Evolutionary conservation across 1,284 basidiomycete species (phyloP).

Genomic region (Cerrena zonata): DNA sequence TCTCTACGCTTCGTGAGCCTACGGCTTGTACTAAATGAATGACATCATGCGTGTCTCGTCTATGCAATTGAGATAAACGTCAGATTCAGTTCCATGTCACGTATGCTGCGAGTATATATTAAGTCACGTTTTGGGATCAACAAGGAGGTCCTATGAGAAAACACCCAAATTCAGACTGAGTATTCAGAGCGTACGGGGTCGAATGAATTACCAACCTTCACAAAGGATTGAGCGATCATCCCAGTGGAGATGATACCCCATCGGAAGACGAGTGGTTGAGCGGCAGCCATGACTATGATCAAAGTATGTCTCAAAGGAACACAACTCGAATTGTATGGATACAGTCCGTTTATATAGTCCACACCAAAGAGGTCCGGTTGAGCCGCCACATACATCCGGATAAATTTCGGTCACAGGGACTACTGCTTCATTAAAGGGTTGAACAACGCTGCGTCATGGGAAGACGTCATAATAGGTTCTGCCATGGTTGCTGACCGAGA

Average conservation of each 20-base stretch:
- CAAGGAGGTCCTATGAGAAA: slow-evolving; percentile 36
- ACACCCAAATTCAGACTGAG: neutral
- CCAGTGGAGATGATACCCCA: slow-evolving; percentile 59
- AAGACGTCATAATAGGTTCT: neutral
- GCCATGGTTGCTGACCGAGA: neutral
- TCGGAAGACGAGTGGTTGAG: slow-evolving; percentile 35
- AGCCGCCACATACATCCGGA: too few relatives aligned
- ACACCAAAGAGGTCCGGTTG: too few relatives aligned
- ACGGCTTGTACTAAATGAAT: slow-evolving; percentile 74
- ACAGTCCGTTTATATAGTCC: neutral
- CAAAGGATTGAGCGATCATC: slow-evolving; percentile 40
- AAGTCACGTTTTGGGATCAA: slow-evolving; percentile 45
- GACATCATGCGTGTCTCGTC: slow-evolving; percentile 69
- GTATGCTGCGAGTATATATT: too few relatives aligned
- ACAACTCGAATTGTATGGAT: neutral
- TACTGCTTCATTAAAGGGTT: too few relatives aligned
- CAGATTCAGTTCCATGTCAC: too few relatives aligned
- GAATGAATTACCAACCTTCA: slow-evolving; percentile 29
- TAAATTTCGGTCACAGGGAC: neutral
- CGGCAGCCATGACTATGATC: slow-evolving; percentile 15
- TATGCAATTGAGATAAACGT: slow-evolving; percentile 22
- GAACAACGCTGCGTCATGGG: neutral
- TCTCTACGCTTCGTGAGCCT: slow-evolving; percentile 68
- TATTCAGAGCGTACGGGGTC: neutral
- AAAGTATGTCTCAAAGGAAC: neutral